Percentiles rank a stretch among this genome's conserved stretches.
Conservation (phyloP, 164 flowering plant genomes). For the Magnolia officinalis region DNA sequence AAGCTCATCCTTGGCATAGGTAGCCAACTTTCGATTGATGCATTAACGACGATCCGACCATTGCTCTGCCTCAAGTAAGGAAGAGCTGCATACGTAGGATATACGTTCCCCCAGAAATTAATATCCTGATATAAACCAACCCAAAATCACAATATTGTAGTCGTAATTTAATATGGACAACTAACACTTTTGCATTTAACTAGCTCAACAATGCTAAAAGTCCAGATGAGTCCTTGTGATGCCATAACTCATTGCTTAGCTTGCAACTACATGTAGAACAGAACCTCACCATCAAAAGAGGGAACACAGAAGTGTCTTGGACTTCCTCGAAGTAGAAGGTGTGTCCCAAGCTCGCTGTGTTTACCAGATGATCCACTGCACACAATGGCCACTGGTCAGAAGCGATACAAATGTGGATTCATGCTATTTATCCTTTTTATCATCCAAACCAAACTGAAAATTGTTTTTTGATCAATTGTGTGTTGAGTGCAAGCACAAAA, state of each 20-base stretch:
- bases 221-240: neutral
- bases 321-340: slow-evolving; percentile 82
- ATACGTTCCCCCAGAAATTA: slow-evolving; percentile 96
- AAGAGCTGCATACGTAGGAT: slow-evolving; percentile 82
- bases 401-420: neutral
- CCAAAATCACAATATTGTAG: neutral
- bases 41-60: slow-evolving; percentile 76
- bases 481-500: neutral
- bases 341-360: slow-evolving; percentile 83
- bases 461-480: no score
- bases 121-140: slow-evolving; percentile 53
- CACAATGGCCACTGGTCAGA: neutral
- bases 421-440: neutral
- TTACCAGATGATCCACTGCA: slow-evolving; percentile 95
- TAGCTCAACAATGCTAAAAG: neutral
- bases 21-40: slow-evolving; percentile 87
- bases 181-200: neutral
- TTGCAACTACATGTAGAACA: neutral
- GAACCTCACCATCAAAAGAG: slow-evolving; percentile 63
- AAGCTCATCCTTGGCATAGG: slow-evolving; percentile 94
- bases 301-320: slow-evolving; percentile 69
- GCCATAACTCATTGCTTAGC: neutral
- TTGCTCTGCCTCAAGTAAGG: slow-evolving; percentile 63
- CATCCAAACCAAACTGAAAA: neutral
- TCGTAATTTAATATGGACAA: neutral